phyloP scores from a whole-genome alignment of 495 filamentous ascomycete species.

The Apodospora peruviana region DNA sequence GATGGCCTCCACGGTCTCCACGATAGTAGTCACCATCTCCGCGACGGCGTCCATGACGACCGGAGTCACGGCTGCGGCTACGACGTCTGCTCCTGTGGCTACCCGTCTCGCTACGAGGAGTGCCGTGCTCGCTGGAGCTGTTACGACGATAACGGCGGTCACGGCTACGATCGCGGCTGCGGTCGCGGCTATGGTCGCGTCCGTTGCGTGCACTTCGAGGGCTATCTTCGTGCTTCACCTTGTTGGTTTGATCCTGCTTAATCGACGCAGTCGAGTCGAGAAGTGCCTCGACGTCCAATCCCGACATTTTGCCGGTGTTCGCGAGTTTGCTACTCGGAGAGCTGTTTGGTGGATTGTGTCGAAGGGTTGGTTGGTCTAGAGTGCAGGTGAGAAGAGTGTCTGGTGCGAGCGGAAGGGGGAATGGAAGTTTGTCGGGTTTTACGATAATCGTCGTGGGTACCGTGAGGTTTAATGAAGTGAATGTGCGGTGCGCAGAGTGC shows the following conservation, averaged over 20 bases:
- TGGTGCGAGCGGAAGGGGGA: background rate
- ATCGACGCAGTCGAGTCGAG: conserved; percentile 77
- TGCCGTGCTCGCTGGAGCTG: conserved; percentile 38
- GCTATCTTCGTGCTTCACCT: conserved; percentile 42
- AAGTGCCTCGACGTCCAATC: conserved; percentile 88
- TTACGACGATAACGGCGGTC: conserved; percentile 46
- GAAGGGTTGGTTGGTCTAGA: too few species aligned
- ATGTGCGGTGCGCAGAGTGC: too few species aligned
- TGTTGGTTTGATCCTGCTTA: conserved; percentile 48
- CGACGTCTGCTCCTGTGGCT: conserved; percentile 80
- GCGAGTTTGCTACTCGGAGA: background rate
- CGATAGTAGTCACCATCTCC: conserved; percentile 67
- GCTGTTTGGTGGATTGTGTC: background rate
- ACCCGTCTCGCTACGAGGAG: conserved; percentile 71
- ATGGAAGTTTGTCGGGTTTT: background rate
- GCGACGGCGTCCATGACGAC: conserved; percentile 73
- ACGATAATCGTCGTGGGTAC: too few species aligned
- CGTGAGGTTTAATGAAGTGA: too few species aligned
- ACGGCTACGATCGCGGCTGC: conserved; percentile 57
- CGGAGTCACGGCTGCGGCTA: conserved; percentile 76
- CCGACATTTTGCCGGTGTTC: conserved; percentile 61
- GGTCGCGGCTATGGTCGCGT: conserved; percentile 48
- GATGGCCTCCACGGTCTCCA: conserved; percentile 51
- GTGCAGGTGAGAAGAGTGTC: too few species aligned
- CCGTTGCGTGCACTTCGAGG: conserved; percentile 33